phyloP scores from a whole-genome alignment of 2,329 filamentous ascomycete species.

The Monosporascus ibericus region DNA sequence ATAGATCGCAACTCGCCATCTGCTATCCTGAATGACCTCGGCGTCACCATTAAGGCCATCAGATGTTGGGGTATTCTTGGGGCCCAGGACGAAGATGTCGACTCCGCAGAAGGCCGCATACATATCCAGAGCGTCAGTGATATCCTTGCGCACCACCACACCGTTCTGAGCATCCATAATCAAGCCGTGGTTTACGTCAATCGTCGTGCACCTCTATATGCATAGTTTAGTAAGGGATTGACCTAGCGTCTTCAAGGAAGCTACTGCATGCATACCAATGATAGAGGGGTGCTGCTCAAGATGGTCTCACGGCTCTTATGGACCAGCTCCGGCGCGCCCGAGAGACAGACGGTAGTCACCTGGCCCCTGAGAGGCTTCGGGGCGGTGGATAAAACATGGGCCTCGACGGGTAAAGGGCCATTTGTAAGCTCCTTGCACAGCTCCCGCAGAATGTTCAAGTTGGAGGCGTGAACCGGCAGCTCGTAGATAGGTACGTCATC shows the following conservation, averaged over 20 bases:
- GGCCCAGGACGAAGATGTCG: slow-evolving; percentile 91
- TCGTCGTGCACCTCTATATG: slow-evolving; percentile 76
- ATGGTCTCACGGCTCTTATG: slow-evolving; percentile 86
- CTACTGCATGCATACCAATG: slow-evolving; percentile 61
- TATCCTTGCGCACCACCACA: slow-evolving; percentile 64
- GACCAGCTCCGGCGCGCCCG: slow-evolving; percentile 79
- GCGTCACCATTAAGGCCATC: slow-evolving; percentile 70
- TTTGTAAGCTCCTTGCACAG: slow-evolving; percentile 79
- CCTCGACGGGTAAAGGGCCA: slow-evolving; percentile 66
- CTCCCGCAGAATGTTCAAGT: slow-evolving; percentile 71
- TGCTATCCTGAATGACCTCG: slow-evolving; percentile 79
- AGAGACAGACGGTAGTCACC: slow-evolving; percentile 85
- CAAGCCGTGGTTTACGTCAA: slow-evolving; percentile 88
- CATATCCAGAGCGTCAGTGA: slow-evolving; percentile 79
- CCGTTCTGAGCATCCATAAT: slow-evolving; percentile 68
- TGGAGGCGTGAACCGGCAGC: slow-evolving; percentile 84
- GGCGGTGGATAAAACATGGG: slow-evolving; percentile 75
- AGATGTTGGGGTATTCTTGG: slow-evolving; percentile 76
- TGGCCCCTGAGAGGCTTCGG: slow-evolving; percentile 64
- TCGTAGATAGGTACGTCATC: slow-evolving; percentile 82
- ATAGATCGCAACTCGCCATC: slow-evolving; percentile 89
- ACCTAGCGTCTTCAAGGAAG: slow-evolving; percentile 8
- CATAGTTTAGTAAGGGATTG: slow-evolving; percentile 22
- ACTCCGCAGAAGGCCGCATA: slow-evolving; percentile 86
- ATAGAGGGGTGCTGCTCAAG: slow-evolving; percentile 85